Evolutionary conservation across 73 alveolate species (phyloP).

Genomic region (Blepharisma stoltei): DNA sequence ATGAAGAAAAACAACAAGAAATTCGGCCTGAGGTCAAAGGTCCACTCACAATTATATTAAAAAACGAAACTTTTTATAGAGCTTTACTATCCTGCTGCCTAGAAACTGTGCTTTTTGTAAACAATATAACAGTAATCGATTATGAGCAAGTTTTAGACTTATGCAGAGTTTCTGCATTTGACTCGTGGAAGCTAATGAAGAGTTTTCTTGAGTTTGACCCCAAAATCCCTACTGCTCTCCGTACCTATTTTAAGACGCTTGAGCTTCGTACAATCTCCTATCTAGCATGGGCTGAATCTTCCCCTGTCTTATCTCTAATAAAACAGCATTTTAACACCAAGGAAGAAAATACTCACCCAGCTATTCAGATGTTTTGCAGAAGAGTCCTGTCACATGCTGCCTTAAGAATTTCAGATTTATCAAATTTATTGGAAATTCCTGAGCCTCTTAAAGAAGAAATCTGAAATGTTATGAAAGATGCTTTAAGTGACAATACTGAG

Average conservation of each 20-base stretch:
- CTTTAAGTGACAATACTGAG: conserved; percentile 43
- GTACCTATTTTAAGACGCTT: background rate
- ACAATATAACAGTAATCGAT: conserved; percentile 28
- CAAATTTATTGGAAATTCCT: conserved; percentile 29
- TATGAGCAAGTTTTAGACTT: conserved; percentile 39
- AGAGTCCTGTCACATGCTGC: conserved; percentile 60
- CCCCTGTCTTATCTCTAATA: background rate
- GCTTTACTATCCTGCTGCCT: conserved; percentile 48
- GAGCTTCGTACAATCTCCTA: background rate
- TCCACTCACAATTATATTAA: background rate
- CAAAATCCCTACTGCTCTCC: conserved; percentile 43
- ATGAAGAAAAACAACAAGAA: conserved; percentile 28
- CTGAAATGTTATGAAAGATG: conserved; percentile 56
- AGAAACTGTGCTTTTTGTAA: conserved; percentile 42
- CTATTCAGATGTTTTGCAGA: conserved; percentile 49
- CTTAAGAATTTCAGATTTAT: conserved; percentile 38
- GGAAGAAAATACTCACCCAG: conserved; percentile 33
- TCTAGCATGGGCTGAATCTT: conserved; percentile 31
- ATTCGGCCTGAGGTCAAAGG: conserved; percentile 17
- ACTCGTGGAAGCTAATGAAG: conserved; percentile 59
- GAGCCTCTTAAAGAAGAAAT: conserved; percentile 49
- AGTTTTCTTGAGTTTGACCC: conserved; percentile 60
- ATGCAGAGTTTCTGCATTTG: conserved; percentile 48
- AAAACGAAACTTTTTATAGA: conserved; percentile 35
- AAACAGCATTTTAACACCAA: background rate